Conservation (phyloP, 129 eudicot species). For the Flaveria trinervia region DNA sequence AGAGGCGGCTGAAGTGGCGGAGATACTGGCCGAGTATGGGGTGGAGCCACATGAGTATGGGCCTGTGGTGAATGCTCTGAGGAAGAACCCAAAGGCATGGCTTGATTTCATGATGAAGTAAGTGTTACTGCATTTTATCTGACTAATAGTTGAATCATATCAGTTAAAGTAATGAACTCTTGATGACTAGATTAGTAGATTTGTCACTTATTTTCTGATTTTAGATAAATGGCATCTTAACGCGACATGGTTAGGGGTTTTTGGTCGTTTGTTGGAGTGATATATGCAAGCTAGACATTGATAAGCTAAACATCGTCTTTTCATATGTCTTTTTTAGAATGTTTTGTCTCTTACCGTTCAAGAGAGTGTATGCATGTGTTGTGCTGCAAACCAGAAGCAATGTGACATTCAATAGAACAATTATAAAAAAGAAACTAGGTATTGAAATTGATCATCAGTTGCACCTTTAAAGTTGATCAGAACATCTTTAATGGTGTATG, state of each 20-base stretch:
- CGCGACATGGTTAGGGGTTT: neutral
- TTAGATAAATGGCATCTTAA: constrained; percentile 18
- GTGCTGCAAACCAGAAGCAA: constrained; percentile 24
- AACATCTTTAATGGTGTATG: neutral
- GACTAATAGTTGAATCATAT: neutral
- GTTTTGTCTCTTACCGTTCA: constrained; percentile 21
- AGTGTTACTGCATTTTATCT: constrained; percentile 29
- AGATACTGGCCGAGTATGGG: constrained; percentile 82
- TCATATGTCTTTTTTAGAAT: constrained; percentile 22
- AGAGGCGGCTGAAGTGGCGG: constrained; percentile 98
- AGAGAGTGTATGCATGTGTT: constrained; percentile 15
- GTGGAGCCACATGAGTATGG: constrained; percentile 80
- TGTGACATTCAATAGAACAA: constrained; percentile 14
- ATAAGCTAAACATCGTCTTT: constrained; percentile 23
- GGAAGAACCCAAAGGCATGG: constrained; percentile 95
- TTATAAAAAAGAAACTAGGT: neutral
- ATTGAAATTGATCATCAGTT: constrained; percentile 11
- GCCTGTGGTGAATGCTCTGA: constrained; percentile 86
- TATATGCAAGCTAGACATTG: constrained; percentile 20
- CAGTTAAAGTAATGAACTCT: neutral
- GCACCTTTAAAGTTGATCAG: neutral
- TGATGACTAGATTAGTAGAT: neutral
- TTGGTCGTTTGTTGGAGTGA: neutral
- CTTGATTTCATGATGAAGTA: constrained; percentile 99
- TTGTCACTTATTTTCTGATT: neutral